Percentiles rank a stretch among this genome's conserved stretches.
phyloP scores from a whole-genome alignment of 2,329 filamentous ascomycete genomes.

The Conoideocrella luteorostrata region DNA sequence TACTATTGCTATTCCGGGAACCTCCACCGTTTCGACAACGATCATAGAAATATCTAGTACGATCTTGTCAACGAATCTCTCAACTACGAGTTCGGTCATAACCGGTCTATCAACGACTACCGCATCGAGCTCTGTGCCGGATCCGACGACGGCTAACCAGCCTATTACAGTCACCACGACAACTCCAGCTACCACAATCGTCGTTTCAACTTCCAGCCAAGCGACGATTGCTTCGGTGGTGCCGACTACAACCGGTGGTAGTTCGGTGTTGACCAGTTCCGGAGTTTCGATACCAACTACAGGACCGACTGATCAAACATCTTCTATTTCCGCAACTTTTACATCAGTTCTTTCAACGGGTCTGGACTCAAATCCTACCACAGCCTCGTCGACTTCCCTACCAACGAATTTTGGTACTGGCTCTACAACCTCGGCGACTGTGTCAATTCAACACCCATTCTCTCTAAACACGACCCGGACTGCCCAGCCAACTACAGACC shows the following conservation, averaged over 20 bases:
- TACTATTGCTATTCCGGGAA: background rate
- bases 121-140: background rate
- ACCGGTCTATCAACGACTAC: no score
- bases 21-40: no score
- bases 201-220: background rate
- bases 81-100: no score
- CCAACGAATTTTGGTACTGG: background rate
- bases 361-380: background rate
- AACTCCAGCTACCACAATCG: background rate
- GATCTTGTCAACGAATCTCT: no score
- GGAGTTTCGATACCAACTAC: background rate
- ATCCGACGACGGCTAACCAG: background rate
- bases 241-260: background rate
- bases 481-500: background rate
- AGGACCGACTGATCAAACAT: background rate
- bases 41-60: no score
- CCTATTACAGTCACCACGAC: background rate
- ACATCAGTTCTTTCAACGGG: background rate
- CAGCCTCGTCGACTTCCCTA: background rate
- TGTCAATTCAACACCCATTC: background rate
- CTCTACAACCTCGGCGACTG: background rate
- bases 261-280: background rate
- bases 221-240: background rate
- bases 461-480: background rate
- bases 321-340: background rate